Percentiles rank a stretch among this genome's conserved stretches.
Conservation (phyloP, 768 basidiomycete genomes). For the Paxillus ammoniavirescens region DNA sequence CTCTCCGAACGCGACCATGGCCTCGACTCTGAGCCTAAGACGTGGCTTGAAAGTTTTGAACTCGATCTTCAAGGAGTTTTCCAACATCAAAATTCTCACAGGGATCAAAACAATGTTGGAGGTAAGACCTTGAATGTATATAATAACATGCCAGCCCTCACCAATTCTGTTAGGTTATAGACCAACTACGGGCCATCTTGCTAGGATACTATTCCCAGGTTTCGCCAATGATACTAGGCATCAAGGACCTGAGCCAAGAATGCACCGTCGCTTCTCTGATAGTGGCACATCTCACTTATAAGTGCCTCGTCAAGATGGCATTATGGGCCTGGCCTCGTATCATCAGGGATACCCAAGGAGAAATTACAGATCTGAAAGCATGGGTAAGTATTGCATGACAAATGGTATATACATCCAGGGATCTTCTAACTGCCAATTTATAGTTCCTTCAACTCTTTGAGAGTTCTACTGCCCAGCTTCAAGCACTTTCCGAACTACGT, state of each 20-base stretch:
- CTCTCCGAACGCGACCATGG: slow-evolving; percentile 40
- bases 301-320: slow-evolving; percentile 68
- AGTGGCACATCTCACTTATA: slow-evolving; percentile 70
- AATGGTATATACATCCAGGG: background rate
- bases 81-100: slow-evolving; percentile 64
- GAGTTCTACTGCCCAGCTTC: slow-evolving; percentile 55
- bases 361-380: slow-evolving; percentile 41
- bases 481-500: slow-evolving; percentile 55
- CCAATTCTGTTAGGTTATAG: slow-evolving; percentile 16
- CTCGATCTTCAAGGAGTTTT: slow-evolving; percentile 66
- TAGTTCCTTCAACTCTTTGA: slow-evolving; percentile 66
- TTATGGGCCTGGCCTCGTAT: slow-evolving; percentile 68
- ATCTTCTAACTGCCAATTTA: slow-evolving; percentile 1
- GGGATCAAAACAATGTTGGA: slow-evolving; percentile 66
- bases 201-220: slow-evolving; percentile 60
- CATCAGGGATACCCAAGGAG: slow-evolving; percentile 42
- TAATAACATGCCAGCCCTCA: background rate
- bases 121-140: slow-evolving; percentile 36
- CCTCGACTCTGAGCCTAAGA: slow-evolving; percentile 49
- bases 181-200: slow-evolving; percentile 49
- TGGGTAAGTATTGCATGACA: slow-evolving; percentile 45
- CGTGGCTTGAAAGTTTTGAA: slow-evolving; percentile 66
- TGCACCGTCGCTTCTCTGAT: slow-evolving; percentile 46
- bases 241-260: slow-evolving; percentile 35
- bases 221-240: slow-evolving; percentile 30